Evolutionary conservation across 768 basidiomycete genomes (phyloP), one percentile per base, ranked within the genome.

Genomic region (Saitozyma sp.): DNA sequence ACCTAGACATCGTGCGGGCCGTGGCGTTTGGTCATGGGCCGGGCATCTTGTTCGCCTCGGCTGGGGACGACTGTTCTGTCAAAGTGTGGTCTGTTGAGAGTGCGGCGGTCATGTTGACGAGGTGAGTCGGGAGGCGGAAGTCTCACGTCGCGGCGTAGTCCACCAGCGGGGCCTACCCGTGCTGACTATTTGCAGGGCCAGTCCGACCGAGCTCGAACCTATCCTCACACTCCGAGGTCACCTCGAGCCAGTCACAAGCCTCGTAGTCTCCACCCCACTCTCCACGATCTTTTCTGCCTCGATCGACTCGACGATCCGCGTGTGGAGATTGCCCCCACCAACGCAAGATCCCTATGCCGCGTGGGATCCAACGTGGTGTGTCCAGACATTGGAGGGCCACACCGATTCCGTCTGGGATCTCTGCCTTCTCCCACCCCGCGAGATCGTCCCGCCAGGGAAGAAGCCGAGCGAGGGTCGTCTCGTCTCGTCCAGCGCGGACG

Each of bases 401-500:
- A 91, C 92, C 6, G 94, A 99, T 76, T 92, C 92, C 6, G 89
- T 97, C 29, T 99, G 96, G 96, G 96, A 93, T 75, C 82, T 98
- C 55, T 88, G 90, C 9, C 85, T 95, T 19, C 85, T 92, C 37
- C 84, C 90, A 16, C 59, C 63, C 9, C 61, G 59, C 9, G 62
- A 58, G 3, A 50, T 62, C 58, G 89, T 90, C 65, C 89, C 6
- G 29, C 29, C 19, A n/a, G 38, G 45, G 9, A 58, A 50, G 45
- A 20, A 51, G 50, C 29, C n/a, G 11, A 58, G 91, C 77, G 86
- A 85, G 61, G 29, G 29, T 29, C 87, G 89, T 8, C 84, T 98
- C 48, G 90, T 95, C 59, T 91, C 89, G 67, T 92, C 90, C 76
- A 89, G 90, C 51, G 90, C 93, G 5, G 95, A 98, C 76, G 94